Conservation (phyloP, 208 protist genomes). For the Trichomonas tenax region DNA sequence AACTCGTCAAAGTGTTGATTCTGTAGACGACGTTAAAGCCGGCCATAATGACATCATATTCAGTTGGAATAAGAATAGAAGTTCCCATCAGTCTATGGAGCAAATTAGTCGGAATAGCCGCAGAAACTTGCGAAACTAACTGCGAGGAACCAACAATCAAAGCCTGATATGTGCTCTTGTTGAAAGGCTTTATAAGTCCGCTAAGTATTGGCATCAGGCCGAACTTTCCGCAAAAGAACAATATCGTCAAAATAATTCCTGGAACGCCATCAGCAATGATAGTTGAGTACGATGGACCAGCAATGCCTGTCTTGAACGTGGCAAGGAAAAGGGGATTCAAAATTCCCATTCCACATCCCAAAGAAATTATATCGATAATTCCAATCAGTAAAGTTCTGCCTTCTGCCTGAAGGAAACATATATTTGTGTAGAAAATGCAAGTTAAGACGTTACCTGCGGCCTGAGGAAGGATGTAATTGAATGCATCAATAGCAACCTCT, state of each 20-base stretch:
- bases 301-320: not conserved
- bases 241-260: not conserved
- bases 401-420: not conserved
- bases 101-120: not conserved
- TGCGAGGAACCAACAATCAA: not conserved
- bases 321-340: not conserved
- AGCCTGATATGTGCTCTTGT: not conserved
- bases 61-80: not conserved
- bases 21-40: not conserved
- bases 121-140: not conserved
- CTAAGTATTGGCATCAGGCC: not conserved
- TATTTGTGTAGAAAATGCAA: not conserved
- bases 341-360: not conserved
- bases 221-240: not conserved
- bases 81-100: not conserved
- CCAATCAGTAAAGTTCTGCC: not conserved
- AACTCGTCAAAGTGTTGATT: not conserved
- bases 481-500: not conserved
- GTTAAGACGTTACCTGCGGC: not conserved
- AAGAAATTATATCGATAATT: not conserved
- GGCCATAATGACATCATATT: not conserved
- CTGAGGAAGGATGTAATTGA: not conserved
- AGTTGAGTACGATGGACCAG: not conserved
- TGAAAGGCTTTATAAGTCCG: not conserved
- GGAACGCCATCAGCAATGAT: not conserved